phyloP scores from a whole-genome alignment of 371 early-diverging fungal species.

The Haplosporangium sp. region DNA sequence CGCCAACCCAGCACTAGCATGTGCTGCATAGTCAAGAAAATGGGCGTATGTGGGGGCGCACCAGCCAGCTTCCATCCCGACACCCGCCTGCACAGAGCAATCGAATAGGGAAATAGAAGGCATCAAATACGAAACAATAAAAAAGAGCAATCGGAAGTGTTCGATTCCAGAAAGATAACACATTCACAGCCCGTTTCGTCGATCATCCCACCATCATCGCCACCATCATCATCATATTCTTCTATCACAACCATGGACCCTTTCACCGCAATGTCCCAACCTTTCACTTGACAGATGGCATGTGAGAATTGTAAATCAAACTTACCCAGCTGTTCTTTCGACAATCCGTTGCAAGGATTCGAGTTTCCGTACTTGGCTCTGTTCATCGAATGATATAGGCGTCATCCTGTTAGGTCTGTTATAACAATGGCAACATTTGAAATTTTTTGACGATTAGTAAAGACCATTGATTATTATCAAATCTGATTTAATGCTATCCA shows the following conservation, averaged over 20 bases:
- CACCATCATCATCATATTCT: background rate
- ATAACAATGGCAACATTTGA: background rate
- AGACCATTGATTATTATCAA: background rate
- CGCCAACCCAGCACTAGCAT: background rate
- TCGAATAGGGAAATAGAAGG: background rate
- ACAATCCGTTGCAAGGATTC: constrained; percentile 52
- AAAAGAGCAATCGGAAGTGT: background rate
- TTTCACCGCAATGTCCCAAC: background rate
- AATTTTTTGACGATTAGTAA: background rate
- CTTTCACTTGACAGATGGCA: background rate
- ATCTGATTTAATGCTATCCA: background rate
- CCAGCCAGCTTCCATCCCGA: constrained; percentile 3
- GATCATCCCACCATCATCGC: no score
- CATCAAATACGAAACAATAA: background rate
- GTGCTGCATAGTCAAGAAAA: background rate
- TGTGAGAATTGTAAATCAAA: background rate
- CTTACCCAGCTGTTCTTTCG: constrained; percentile 53
- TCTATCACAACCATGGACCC: background rate
- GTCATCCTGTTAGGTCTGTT: constrained; percentile 37
- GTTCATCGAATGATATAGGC: constrained; percentile 20
- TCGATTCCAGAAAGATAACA: no score
- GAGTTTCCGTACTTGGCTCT: constrained; percentile 49
- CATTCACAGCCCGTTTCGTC: no score
- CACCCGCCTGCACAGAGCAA: background rate
- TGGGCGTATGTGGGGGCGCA: background rate